Evolutionary conservation across 345 rosid species (phyloP), one percentile per base, ranked within the genome.

Genomic region (Dipteronia dyeriana): DNA sequence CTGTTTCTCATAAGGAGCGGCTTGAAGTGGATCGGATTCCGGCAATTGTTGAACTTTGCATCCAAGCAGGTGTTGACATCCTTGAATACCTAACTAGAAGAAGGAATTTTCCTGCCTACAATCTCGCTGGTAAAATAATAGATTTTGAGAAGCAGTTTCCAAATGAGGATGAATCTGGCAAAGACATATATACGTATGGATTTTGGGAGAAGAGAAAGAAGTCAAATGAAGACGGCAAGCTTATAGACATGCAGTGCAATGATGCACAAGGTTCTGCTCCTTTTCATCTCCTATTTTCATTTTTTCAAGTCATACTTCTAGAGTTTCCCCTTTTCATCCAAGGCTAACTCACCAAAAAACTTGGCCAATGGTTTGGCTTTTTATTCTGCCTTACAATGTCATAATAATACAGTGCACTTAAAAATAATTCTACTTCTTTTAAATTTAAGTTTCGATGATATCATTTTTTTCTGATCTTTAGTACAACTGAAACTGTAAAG

Each of bases 61-160:
- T 88, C 78, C 91, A 88, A 82, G 88, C 85, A 39, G 91, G 88
- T 38, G 73, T 88, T 20, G 76, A 88, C 80, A 74, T 88, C 49
- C 76, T 83, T n/a, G 86, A 83, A 54, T 86, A 86, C 73, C 90
- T 84, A 70, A 83, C 84, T 13, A 86, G 90, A 74, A 86, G 86
- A 80, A 86, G 85, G 67, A 68, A 47, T 41, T 79, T 82, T 76
- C 90, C 87, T 8, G 82, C 82, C 13, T 88, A 88, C 70, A 76
- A 45, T 73, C 75, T 83, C 43, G 82, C 86, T 6, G 85, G 88
- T 51, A 83, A 77, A 75, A 78, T 83, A 29, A 75, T 85, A 14
- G 91, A 88, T 79, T 85, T 86, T 41, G 87, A 88, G 79, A 80
- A 70, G 62, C 80, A 82, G 84, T 86, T 88, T 75, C 87, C 87